phyloP scores from a whole-genome alignment of 352 stramenopile genomes.

The Phytophthora pseudosyringae region DNA sequence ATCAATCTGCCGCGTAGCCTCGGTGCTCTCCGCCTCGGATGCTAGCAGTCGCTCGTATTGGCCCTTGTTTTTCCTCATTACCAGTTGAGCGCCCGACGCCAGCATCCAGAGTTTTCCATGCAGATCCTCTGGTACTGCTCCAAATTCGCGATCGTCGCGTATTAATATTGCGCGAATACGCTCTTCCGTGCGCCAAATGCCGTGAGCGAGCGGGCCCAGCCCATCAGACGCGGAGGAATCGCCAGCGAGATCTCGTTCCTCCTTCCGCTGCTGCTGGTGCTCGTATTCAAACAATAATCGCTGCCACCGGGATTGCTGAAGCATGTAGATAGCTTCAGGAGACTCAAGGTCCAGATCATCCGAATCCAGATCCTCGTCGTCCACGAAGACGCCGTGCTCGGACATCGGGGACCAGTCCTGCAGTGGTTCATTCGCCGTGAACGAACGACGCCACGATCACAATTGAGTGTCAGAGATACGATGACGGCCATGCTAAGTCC shows the following conservation, averaged over 20 bases:
- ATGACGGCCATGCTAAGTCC: constrained; percentile 4
- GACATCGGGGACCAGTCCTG: constrained; percentile 56
- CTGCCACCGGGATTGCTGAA: constrained; percentile 70
- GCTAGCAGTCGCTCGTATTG: constrained; percentile 62
- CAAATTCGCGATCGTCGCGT: constrained; percentile 61
- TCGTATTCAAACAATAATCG: constrained; percentile 72
- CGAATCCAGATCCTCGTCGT: constrained; percentile 41
- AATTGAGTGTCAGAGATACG: constrained; percentile 11
- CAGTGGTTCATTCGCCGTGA: constrained; percentile 4
- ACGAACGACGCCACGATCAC: constrained; percentile 3
- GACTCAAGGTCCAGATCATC: constrained; percentile 52
- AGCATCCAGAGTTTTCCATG: constrained; percentile 88
- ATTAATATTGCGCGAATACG: constrained; percentile 74
- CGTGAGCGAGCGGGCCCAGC: constrained; percentile 68
- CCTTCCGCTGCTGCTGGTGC: constrained; percentile 63
- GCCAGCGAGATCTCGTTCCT: constrained; percentile 36
- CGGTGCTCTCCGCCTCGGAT: constrained; percentile 61
- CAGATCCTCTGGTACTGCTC: constrained; percentile 62
- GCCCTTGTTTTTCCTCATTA: constrained; percentile 68
- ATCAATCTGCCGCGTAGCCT: constrained; percentile 85
- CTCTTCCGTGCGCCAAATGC: constrained; percentile 86
- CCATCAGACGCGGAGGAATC: constrained; percentile 51
- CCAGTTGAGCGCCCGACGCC: constrained; percentile 66
- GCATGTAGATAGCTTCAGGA: constrained; percentile 47
- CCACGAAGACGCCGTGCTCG: constrained; percentile 47